Base-by-base conservation (phyloP, 768 basidiomycete species). In the Crassisporium funariophilum region DNA sequence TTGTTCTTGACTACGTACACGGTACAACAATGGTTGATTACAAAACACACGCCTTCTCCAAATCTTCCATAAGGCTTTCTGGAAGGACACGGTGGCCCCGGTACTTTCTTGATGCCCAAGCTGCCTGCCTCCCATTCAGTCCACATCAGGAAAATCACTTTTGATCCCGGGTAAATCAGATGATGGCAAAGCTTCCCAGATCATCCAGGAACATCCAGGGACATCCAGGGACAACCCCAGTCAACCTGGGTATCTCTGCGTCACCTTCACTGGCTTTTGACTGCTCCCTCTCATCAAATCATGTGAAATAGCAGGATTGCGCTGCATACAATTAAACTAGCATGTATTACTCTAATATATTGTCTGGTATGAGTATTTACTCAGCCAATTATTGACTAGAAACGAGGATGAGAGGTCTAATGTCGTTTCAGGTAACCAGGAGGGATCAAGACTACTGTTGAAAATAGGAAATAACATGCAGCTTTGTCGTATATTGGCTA, bases 381-480 rank as follows among this genome's bases (percentile, higher is more conserved):
- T 54, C 5, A 42, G 17, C 59, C 57, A 62, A 41, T 63, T 65
- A 54, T 65, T 63, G 19, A 63, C 36, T 41, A 54, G 50, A 43
- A 65, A 65, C 1, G 45, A 40, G 17, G 22, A 19, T 29, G 42
- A 44, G n/a, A 43, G 12, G 19, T 65, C 62, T n/a, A 65, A 38
- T 8, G 23, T 16, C 25, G 16, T 33, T 11, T 31, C 20, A 5
- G 5, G 25, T 11, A n/a, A 25, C 41, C 41, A 41, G 19, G 11
- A 12, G 10, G 6, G 16, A 16, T 8, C 22, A 11, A 23, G 15
- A n/a, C 6, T 19, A 16, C 20, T 15, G 34, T 12, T 23, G 10
- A 34, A 34, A 2, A 33, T 22, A 22, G 69, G 70, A 33, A 66
- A 53, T 1, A 71, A 53, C 55, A 69, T 68, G 33, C 67, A 69